Base-by-base conservation (phyloP, 768 basidiomycete genomes). In the Boletus reticulatus region DNA sequence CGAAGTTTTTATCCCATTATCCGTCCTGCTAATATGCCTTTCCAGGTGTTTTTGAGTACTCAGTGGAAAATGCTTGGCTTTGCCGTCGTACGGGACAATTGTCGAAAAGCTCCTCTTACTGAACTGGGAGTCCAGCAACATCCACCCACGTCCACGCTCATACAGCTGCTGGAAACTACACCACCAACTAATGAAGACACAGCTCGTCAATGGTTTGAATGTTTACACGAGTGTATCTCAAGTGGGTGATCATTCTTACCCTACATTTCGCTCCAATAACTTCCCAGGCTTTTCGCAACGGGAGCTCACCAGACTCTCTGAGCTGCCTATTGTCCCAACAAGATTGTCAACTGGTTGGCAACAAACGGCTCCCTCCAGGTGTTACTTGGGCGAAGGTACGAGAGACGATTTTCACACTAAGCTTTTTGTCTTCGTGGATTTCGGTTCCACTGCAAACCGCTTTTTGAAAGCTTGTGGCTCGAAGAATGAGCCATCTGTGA, bases 401-500 rank as follows among this genome's bases (percentile, higher is more conserved):
- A 72, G 76, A 22, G 78, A 80, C 20, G 76, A 79, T 20, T 82
- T 92, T 39, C 87, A 89, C 63, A 84, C 86, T 2, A 85, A 87
- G 57, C 75, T 95, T 3, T 95, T 97, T 66, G 78, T 81, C 29
- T 96, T 94, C 62, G 84, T 97, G 45, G 85, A 95, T 68, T 95
- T 94, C 67, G 94, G 93, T 1, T 64, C 77, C 2, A 73, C 77
- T 9, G 94, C 88, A 34, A 94, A 93, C 63, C 75, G 78, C 4
- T 97, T 98, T 71, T 76, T 98, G 42, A 80, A 78, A 48, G 86
- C 88, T 10, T 91, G 92, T 59, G 94, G 94, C 5, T 89, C 93
- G n/a, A 87, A 84, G 63, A 84, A 83, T 34, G 90, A 92, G 64
- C 94, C 94, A 2, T 90, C 83, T 43, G 82, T 91, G 5, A 85